phyloP scores from a whole-genome alignment of 2,329 filamentous ascomycete genomes.

The Periglandula ipomoeae region DNA sequence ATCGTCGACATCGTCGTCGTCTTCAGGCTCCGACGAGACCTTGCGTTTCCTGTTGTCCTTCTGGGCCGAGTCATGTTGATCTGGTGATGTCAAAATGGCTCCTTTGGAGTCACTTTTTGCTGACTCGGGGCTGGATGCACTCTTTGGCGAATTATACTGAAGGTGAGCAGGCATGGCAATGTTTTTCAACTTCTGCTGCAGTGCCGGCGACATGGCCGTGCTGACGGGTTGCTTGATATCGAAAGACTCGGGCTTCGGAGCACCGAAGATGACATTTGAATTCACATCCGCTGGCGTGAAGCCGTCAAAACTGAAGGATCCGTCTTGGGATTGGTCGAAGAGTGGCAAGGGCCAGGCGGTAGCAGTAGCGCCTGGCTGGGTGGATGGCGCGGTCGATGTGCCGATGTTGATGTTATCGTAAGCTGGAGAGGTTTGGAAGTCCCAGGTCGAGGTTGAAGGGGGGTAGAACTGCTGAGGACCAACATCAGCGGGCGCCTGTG shows the following conservation, averaged over 20 bases:
- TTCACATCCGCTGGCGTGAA: constrained; percentile 25
- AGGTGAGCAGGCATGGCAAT: constrained; percentile 58
- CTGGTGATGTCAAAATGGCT: constrained; percentile 50
- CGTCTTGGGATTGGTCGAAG: constrained; percentile 25
- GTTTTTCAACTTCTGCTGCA: constrained; percentile 50
- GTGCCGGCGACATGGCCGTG: constrained; percentile 32
- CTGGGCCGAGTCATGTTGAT: constrained; percentile 34
- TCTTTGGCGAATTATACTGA: constrained; percentile 50
- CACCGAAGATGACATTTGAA: constrained; percentile 23
- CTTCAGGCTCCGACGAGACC: constrained; percentile 45
- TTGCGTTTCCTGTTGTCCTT: constrained; percentile 57
- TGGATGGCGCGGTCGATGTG: constrained; percentile 23
- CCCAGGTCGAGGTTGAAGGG: constrained; percentile 29
- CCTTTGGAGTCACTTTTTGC: constrained; percentile 37
- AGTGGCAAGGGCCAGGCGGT: constrained; percentile 26
- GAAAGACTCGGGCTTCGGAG: constrained; percentile 2
- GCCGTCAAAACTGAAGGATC: constrained; percentile 21
- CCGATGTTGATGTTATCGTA: constrained; percentile 36
- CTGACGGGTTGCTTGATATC: constrained; percentile 9
- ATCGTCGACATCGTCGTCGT: constrained; percentile 47
- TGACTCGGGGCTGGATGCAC: constrained; percentile 50
- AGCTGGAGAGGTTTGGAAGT: constrained; percentile 38
- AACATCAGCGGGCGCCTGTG: constrained; percentile 21
- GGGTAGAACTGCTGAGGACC: constrained; percentile 24
- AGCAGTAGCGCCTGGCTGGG: constrained; percentile 23